A percentile compares a stretch with the other conserved stretches of the same genome.
Conservation (phyloP, 176 grass and related monocot species). For the Aegilops sharonensis region DNA sequence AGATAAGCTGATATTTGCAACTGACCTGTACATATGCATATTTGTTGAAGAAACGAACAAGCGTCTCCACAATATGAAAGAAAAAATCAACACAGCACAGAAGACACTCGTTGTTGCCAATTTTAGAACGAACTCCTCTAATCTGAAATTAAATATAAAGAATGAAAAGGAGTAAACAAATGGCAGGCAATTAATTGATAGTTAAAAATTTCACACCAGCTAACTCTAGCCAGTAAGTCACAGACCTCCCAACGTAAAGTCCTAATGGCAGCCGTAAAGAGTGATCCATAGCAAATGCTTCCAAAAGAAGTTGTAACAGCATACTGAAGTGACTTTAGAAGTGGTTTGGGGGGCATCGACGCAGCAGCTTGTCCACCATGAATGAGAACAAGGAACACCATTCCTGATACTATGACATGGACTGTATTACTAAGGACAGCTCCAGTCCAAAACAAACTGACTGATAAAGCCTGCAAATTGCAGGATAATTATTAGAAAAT, state of each 20-base stretch:
- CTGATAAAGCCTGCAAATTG: constrained; percentile 72
- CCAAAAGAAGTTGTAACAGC: constrained; percentile 93
- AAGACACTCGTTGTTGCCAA: constrained; percentile 92
- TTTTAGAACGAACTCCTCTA: constrained; percentile 88
- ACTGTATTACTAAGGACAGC: constrained; percentile 96
- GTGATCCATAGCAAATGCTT: constrained; percentile 99
- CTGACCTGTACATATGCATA: constrained; percentile 98
- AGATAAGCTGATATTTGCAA: constrained; percentile 18
- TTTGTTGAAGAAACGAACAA: constrained; percentile 99
- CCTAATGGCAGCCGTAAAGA: constrained; percentile 97
- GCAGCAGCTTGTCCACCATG: constrained; percentile 68
- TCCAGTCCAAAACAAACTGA: constrained; percentile 98
- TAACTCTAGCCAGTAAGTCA: constrained; percentile 21
- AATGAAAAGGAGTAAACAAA: neutral
- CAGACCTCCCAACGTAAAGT: constrained; percentile 93
- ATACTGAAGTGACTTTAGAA: constrained; percentile 72
- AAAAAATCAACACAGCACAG: constrained; percentile 97
- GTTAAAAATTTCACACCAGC: neutral
- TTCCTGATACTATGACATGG: constrained; percentile 95
- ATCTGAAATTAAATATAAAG: constrained; percentile 53
- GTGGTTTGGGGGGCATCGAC: constrained; percentile 85
- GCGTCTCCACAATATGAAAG: constrained; percentile 93
- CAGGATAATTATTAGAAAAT: constrained; percentile 21
- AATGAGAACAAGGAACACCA: constrained; percentile 96
- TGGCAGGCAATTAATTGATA: neutral